Percentiles rank a stretch among this genome's conserved stretches.
These are phyloP conservation scores for Xylaria sp. DNA, from an alignment of 2,329 filamentous ascomycete species.

Conservation along the genomic window DNA sequence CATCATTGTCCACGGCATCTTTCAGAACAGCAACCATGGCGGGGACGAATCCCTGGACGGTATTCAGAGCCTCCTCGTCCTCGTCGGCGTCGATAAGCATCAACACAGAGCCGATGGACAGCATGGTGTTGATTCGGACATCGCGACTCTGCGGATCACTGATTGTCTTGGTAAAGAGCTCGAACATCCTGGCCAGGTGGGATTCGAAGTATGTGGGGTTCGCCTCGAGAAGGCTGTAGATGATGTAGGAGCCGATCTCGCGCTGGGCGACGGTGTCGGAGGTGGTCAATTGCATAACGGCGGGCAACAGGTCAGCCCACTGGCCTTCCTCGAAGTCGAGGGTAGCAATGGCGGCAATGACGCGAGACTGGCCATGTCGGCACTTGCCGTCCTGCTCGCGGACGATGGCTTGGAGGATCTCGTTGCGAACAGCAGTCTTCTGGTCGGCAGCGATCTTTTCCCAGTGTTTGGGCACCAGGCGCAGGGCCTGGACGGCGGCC, in stretches of 20 bases:
- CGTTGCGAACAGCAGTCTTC: constrained; percentile 78
- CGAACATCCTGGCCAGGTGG: constrained; percentile 77
- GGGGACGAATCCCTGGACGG: constrained; percentile 81
- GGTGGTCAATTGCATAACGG: constrained; percentile 77
- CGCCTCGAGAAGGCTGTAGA: constrained; percentile 88
- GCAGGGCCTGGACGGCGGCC: constrained; percentile 85
- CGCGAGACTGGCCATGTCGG: constrained; percentile 83
- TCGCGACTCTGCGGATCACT: constrained; percentile 88
- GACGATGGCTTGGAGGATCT: constrained; percentile 81
- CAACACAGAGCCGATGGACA: constrained; percentile 84
- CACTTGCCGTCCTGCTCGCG: constrained; percentile 76
- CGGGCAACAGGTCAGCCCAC: constrained; percentile 79
- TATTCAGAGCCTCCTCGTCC: constrained; percentile 70
- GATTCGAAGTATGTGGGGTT: constrained; percentile 83
- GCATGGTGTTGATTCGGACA: constrained; percentile 91
- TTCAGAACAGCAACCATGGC: constrained; percentile 89
- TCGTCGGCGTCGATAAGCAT: constrained; percentile 89
- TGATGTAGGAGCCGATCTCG: constrained; percentile 89
- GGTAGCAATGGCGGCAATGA: constrained; percentile 84
- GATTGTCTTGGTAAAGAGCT: constrained; percentile 84
- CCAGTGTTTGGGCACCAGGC: constrained; percentile 88
- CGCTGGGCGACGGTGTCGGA: constrained; percentile 77
- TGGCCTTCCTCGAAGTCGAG: constrained; percentile 85
- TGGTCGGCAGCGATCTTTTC: constrained; percentile 69
- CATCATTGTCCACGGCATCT: constrained; percentile 73